Base-by-base conservation (phyloP, 495 filamentous ascomycete genomes). In the Cryomyces minteri region DNA sequence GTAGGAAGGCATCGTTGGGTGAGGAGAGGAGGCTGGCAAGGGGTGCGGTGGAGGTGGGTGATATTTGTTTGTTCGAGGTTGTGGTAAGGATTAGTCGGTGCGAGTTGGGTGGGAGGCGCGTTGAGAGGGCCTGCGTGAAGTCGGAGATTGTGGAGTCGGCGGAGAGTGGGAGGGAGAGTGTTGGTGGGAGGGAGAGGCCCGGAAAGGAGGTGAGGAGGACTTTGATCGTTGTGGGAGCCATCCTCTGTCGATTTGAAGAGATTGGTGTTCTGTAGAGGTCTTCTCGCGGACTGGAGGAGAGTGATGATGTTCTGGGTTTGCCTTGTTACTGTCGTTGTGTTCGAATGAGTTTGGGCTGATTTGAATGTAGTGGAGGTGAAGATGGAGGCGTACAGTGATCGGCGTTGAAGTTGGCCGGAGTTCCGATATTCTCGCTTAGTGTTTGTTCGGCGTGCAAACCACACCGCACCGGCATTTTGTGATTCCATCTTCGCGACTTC, bases 121-220 rank as follows among this genome's bases (percentile, higher is more conserved):
- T 60, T 48, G 71, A 64, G 56, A 94, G 68, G 41, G 67, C 64
- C 34, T 73, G 58, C 40, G 70, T 72, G 10, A 94, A 70, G 43
- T 84, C 70, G 46, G 72, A 66, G 53, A 88, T 67, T 29, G 74
- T 71, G 5, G 84, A 76, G 34, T 71, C 67, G 12, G 58, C 43
- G 14, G 45, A 31, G 44, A 76, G 51, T 4, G 82, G 72, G 10
- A 94, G 63, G 5, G 79, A 74, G 44, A 88, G 67, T 4, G 87
- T 94, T 7, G 78, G 62, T 5, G 86, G 85, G 4, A 94, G 74
- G 39, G 76, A 76, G 11, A 90, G 73, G 53, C 88, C 87, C 11
- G 81, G 69, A 55, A 94, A 90, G 48, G 80, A 79, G 36, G 82
- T 81, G 44, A 94, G 62, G 45, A 94, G 72, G 42, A 94, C 66